Base-by-base conservation (phyloP, 345 rosid species). In the Gossypium australe region DNA sequence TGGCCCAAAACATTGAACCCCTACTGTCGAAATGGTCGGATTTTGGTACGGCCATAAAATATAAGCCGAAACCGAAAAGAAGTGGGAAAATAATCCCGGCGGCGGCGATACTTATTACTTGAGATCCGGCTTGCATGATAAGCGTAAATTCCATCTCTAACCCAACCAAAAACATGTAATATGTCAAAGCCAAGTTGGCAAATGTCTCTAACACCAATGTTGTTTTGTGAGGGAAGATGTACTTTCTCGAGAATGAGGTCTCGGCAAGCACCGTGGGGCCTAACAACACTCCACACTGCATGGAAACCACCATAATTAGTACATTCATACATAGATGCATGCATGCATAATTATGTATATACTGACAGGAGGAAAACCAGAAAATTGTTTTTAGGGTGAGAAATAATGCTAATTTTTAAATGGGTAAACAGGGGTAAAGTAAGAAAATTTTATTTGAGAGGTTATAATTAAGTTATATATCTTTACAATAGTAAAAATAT, bases 151-250 rank as follows among this genome's bases (percentile, higher is more conserved):
- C 92, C 82, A 86, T 81, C 61, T 88, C 90, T 43, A 93, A 79
- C 41, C 97, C 94, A 1, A 87, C 77, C 49, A 88, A 82, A 85
- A 91, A 93, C 63, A 86, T 18, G 74, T 89, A 83, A 83, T 81
- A 87, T 1, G 80, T 71, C 41, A 86, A 76, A 4, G 87, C 89
- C 69, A 87, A 71, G 74, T 82, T 85, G 11, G 86, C 84, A 45
- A 84, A 77, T 12, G 89, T 86, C 87, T 91, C 90, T 38, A 85
- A 29, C 45, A 80, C 59, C 77, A 74, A 22, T 25, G 65, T 55
- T 61, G 81, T 78, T 61, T 67, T 71, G 22, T 77, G 77, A 16
- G 90, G 89, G 47, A 85, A 71, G 7, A 86, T 0, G 1, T 2
- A 0, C 0, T 47, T 0, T 7, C 63, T 22, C 22, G 80, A 57